Conservation (phyloP, 495 filamentous ascomycete species). For the Penicillium goetzii region DNA sequence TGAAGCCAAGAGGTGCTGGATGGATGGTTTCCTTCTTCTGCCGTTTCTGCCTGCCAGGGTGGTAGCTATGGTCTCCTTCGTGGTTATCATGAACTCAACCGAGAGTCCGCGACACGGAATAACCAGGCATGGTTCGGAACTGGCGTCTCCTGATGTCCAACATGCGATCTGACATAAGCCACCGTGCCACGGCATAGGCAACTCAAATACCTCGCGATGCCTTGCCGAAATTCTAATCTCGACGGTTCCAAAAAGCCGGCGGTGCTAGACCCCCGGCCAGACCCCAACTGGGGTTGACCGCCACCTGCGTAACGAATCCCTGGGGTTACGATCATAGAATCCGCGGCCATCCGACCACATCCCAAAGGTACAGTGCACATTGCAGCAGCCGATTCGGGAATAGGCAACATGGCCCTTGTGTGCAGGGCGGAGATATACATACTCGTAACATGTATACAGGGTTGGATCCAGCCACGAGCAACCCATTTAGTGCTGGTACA, state of each 20-base stretch:
- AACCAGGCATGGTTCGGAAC: neutral
- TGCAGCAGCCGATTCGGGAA: slow-evolving; percentile 18
- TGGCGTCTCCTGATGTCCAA: neutral
- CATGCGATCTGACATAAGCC: slow-evolving; percentile 2
- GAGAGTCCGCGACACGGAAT: slow-evolving; percentile 20
- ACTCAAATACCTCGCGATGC: slow-evolving; percentile 7
- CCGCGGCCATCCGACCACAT: slow-evolving; percentile 9
- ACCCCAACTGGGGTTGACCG: slow-evolving; percentile 12
- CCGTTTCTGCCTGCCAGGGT: neutral
- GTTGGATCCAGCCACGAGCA: neutral
- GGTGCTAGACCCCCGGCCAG: slow-evolving; percentile 7
- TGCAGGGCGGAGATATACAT: slow-evolving; percentile 3
- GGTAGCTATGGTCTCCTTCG: neutral
- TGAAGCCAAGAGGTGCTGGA: neutral
- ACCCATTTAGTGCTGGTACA: neutral
- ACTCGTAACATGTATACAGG: slow-evolving; percentile 5
- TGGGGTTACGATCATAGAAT: slow-evolving; percentile 1
- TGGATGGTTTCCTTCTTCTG: neutral
- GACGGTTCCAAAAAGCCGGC: slow-evolving; percentile 12
- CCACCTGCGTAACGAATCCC: slow-evolving; percentile 20
- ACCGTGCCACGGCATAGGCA: slow-evolving; percentile 3
- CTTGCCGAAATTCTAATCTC: slow-evolving; percentile 17
- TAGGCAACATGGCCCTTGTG: slow-evolving; percentile 4
- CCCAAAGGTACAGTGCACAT: slow-evolving; percentile 6
- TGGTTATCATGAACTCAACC: slow-evolving; percentile 14